phyloP scores from a whole-genome alignment of 1,284 basidiomycete genomes.

The Tranzscheliella williamsii region DNA sequence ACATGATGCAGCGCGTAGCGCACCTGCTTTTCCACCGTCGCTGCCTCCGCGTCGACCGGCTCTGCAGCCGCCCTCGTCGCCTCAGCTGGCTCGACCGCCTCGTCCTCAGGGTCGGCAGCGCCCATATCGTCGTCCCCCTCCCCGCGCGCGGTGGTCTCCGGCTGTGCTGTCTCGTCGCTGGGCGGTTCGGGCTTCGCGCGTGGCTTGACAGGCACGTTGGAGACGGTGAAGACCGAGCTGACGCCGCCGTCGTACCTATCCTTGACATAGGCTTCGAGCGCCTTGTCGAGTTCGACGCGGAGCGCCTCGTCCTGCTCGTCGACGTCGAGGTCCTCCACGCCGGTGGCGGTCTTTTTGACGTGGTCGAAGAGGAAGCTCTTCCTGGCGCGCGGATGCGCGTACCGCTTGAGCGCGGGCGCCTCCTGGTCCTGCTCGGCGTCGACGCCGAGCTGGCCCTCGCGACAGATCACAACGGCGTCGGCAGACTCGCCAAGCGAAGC shows the following conservation, averaged over 20 bases:
- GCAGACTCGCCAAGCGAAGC: slow-evolving; percentile 8
- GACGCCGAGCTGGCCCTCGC: slow-evolving; percentile 11
- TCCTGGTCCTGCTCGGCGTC: neutral
- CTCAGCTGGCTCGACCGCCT: slow-evolving; percentile 11
- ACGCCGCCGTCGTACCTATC: slow-evolving; percentile 54
- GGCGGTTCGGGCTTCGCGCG: neutral
- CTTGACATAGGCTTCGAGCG: slow-evolving; percentile 38
- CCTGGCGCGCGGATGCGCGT: slow-evolving; percentile 17
- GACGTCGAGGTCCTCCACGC: slow-evolving; percentile 5
- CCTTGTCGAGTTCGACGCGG: slow-evolving; percentile 38
- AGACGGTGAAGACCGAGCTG: slow-evolving; percentile 34
- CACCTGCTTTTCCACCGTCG: slow-evolving; percentile 3
- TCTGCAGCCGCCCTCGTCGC: neutral
- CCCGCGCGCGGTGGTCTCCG: slow-evolving; percentile 11
- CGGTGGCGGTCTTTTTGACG: slow-evolving; percentile 18
- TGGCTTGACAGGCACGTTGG: slow-evolving; percentile 5
- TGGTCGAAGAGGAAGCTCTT: slow-evolving; percentile 38
- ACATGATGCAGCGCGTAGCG: slow-evolving; percentile 49
- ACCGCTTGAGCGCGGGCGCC: slow-evolving; percentile 10
- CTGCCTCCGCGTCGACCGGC: neutral
- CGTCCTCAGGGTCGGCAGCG: slow-evolving; percentile 6
- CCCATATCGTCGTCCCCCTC: slow-evolving; percentile 10
- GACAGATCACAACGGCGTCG: slow-evolving; percentile 27
- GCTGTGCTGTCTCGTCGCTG: neutral
- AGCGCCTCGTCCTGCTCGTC: slow-evolving; percentile 7